phyloP scores from a whole-genome alignment of 1,139 yeast genomes.

The Kluyveromyces sp. region DNA sequence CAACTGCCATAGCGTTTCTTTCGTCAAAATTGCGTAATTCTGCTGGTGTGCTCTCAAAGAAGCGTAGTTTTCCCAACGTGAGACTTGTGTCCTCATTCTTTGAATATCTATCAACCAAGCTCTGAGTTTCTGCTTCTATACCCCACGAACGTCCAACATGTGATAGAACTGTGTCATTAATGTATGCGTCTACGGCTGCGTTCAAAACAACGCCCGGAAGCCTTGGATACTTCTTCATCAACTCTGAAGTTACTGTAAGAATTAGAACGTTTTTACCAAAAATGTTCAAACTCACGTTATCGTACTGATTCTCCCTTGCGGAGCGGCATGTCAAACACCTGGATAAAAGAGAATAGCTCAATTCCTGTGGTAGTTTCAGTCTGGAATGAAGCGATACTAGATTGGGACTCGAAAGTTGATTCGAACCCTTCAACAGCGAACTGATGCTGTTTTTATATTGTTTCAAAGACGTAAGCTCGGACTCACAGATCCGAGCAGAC shows the following conservation, averaged over 20 bases:
- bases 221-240: conserved; percentile 76
- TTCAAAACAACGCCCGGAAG: conserved; percentile 74
- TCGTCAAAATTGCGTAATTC: conserved; percentile 26
- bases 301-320: conserved; percentile 36
- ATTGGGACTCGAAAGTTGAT: neutral
- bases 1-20: conserved; percentile 40
- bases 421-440: neutral
- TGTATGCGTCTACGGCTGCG: conserved; percentile 65
- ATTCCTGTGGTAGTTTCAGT: conserved; percentile 50
- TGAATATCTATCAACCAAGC: conserved; percentile 61
- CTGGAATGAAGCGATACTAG: conserved; percentile 78
- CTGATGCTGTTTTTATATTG: conserved; percentile 3
- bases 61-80: conserved; percentile 61
- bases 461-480: conserved; percentile 4
- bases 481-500: conserved; percentile 1
- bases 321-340: conserved; percentile 61
- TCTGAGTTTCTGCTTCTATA: conserved; percentile 62
- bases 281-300: conserved; percentile 71
- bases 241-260: conserved; percentile 67
- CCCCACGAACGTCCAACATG: conserved; percentile 80
- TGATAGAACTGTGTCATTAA: conserved; percentile 57
- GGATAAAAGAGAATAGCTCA: conserved; percentile 63
- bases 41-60: conserved; percentile 26
- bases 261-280: conserved; percentile 75
- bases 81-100: conserved; percentile 61